phyloP scores from a whole-genome alignment of 208 protist genomes.

The Crithidia thermophila region DNA sequence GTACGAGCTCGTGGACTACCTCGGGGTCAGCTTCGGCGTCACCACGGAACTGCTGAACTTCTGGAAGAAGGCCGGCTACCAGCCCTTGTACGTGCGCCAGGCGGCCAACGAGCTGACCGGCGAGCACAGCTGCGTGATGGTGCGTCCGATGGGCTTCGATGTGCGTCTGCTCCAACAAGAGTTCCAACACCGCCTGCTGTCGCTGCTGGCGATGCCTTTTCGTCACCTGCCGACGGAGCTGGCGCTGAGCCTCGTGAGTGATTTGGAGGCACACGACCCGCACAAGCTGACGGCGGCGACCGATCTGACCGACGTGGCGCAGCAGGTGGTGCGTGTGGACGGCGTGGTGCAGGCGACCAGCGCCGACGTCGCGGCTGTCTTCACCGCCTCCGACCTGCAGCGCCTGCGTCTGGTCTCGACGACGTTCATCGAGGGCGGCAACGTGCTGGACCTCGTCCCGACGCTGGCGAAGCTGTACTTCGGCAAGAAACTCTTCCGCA shows the following conservation, averaged over 20 bases:
- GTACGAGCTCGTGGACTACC: conserved; percentile 96
- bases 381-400: conserved; percentile 94
- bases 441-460: conserved; percentile 97
- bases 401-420: conserved; percentile 94
- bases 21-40: conserved; percentile 98
- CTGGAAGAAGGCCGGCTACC: conserved; percentile 93
- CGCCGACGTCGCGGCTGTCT: conserved; percentile 52
- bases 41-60: conserved; percentile 97
- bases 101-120: conserved; percentile 98
- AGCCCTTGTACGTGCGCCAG: conserved; percentile 93
- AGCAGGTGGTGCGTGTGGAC: conserved; percentile 50
- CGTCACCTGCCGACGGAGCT: conserved; percentile 82
- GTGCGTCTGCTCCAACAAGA: conserved; percentile 72
- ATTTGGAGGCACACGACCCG: conserved; percentile 57
- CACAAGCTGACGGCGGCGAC: conserved; percentile 39
- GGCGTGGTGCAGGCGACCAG: conserved; percentile 54
- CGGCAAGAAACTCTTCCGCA: conserved; percentile 45
- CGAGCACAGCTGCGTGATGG: conserved; percentile 99
- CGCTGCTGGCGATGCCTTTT: conserved; percentile 94
- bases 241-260: conserved; percentile 82
- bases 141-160: conserved; percentile 85
- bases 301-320: conserved; percentile 42
- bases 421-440: conserved; percentile 95
- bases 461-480: conserved; percentile 94
- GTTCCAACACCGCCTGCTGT: conserved; percentile 93